Base-by-base conservation (phyloP, 192 early-diverging fungal species). In the Spinellus fusiger region DNA sequence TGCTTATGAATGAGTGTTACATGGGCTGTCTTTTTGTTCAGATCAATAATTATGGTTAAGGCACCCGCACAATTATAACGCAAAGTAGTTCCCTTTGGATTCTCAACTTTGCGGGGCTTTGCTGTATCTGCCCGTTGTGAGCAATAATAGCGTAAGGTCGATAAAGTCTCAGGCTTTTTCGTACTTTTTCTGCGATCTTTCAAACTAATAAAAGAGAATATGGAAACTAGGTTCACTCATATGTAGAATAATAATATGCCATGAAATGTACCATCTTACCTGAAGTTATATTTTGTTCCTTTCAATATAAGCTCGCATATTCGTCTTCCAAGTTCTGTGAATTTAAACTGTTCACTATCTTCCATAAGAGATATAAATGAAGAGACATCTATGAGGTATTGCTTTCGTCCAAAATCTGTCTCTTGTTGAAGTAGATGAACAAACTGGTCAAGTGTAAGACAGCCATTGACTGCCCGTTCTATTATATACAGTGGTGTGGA, bases 201-300 rank as follows among this genome's bases (percentile, higher is more conserved):
- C 35, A 71, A 59, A 61, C 69, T 71, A 35, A 2, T 8, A 23
- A 51, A 37, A 35, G 34, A 37, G 51, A 54, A 33, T 4, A 33
- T n/a, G n/a, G n/a, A n/a, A n/a, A n/a, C n/a, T n/a, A n/a, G 15
- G 38, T 6, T 28, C 22, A 52, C 2, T 40, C 47, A 51, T 25
- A n/a, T 6, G 22, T 32, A 28, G 20, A 34, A 32, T 26, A 10
- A 8, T 10, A 26, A 23, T 6, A 8, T 32, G 26, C 2, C 18
- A 29, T 15, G 31, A 8, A 32, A 27, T 35, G 18, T 31, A 9
- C 23, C 26, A 46, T 44, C n/a, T 47, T 65, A 71, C 69, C 69
- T 71, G 27, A 71, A 71, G 51, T 71, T 71, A 46, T 60, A 71
- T 3, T 59, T 65, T 16, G 69, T 71, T 50, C 69, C 69, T 49